phyloP scores from a whole-genome alignment of 208 protist genomes.

The Crithidia sp. region DNA sequence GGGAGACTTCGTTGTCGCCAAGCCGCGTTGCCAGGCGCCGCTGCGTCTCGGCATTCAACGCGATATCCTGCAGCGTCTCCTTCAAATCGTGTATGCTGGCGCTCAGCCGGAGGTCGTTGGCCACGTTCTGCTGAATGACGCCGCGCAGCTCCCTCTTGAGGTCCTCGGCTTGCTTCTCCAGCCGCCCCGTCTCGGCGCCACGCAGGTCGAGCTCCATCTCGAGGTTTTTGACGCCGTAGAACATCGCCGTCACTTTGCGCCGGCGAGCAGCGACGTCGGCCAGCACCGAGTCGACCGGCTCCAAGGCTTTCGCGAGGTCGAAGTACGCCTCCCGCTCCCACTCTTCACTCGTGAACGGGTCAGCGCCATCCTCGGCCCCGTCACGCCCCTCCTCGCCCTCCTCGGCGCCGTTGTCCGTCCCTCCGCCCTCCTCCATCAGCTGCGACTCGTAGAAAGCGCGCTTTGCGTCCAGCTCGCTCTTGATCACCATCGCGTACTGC shows the following conservation, averaged over 20 bases:
- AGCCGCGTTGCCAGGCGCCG: conserved; percentile 40
- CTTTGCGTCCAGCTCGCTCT: conserved; percentile 71
- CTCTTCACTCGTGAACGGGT: conserved; percentile 9
- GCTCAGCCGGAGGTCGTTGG: conserved; percentile 35
- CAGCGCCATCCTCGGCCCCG: not conserved
- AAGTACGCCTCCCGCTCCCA: conserved; percentile 22
- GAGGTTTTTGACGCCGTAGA: conserved; percentile 33
- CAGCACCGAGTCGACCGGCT: conserved; percentile 28
- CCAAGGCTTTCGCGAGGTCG: conserved; percentile 28
- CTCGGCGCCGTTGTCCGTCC: not conserved
- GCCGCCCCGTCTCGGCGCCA: conserved; percentile 15
- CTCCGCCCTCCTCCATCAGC: conserved; percentile 17
- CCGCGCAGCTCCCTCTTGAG: conserved; percentile 35
- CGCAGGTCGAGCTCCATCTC: conserved; percentile 35
- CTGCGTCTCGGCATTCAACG: conserved; percentile 57
- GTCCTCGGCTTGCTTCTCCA: conserved; percentile 32
- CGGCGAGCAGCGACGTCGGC: conserved; percentile 13
- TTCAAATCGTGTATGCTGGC: conserved; percentile 55
- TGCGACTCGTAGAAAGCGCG: conserved; percentile 61
- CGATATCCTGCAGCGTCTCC: conserved; percentile 68
- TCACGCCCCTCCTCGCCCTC: not conserved
- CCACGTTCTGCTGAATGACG: conserved; percentile 51
- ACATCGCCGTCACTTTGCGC: conserved; percentile 28
- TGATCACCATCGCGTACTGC: conserved; percentile 79
- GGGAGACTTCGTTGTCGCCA: conserved; percentile 32